Evolutionary conservation across 306 rosid genomes (phyloP).

Genomic region (Inga oerstediana): DNA sequence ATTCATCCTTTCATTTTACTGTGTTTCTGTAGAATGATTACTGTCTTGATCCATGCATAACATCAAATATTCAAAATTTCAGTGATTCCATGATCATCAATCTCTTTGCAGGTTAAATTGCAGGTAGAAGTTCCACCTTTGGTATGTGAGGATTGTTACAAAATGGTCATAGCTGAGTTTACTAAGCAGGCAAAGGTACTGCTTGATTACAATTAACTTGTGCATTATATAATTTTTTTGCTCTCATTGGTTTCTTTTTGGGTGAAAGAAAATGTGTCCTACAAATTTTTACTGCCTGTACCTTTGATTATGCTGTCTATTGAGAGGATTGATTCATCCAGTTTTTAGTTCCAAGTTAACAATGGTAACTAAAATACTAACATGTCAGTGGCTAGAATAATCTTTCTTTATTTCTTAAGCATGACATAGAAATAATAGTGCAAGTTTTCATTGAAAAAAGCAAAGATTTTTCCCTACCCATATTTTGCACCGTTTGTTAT

Average conservation of each 20-base stretch:
- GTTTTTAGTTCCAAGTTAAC: neutral
- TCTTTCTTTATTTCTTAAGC: neutral
- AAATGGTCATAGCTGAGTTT: conserved; percentile 67
- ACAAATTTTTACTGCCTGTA: neutral
- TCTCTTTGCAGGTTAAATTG: conserved; percentile 74
- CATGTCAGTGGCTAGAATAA: neutral
- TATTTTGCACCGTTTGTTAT: neutral
- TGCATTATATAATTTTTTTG: neutral
- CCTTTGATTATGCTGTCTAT: neutral
- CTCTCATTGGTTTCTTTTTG: neutral
- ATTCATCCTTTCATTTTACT: neutral
- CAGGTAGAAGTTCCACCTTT: conserved; percentile 76
- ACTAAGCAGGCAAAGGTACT: conserved; percentile 78
- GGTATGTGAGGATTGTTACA: conserved; percentile 86
- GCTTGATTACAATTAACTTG: neutral
- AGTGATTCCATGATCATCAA: neutral
- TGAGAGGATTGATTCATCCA: conserved; percentile 1
- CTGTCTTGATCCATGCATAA: neutral
- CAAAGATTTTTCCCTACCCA: neutral
- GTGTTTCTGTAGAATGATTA: neutral
- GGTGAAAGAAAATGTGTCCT: neutral
- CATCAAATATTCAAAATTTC: neutral
- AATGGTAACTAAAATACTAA: neutral
- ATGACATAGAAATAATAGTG: neutral
- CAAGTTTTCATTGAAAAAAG: neutral